Base-by-base conservation (phyloP, 495 filamentous ascomycete genomes). In the Chaetomium fimeti region DNA sequence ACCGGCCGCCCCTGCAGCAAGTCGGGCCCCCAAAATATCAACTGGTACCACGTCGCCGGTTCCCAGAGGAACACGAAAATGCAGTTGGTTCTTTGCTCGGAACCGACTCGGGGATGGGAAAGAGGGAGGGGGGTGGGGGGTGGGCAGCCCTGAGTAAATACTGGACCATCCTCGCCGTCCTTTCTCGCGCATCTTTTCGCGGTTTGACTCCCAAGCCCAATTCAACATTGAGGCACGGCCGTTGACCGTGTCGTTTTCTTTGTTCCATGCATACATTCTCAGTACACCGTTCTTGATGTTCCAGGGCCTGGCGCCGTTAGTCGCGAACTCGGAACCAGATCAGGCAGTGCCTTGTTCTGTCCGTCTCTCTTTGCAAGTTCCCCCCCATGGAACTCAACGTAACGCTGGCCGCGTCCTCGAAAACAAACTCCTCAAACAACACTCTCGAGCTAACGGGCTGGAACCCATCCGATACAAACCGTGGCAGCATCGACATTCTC, bases 401-500 rank as follows among this genome's bases (percentile, higher is more conserved):
- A 13, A 56, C 53, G 5, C 4, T 40, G 11, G 6, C 16, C 29
- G 3, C 53, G 12, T n/a, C 18, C 29, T 56, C 53, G 53, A 7
- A 5, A 8, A 38, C 28, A 36, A 38, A 56, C 53, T 49, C 47
- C n/a, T 49, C 47, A 5, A 12, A 28, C 15, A n/a, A 5, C 27
- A 13, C 24, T 18, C 7, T 4, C 40, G 16, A 59, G 24, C 7
- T 59, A 4, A 48, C 42, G 12, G 57, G 57, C 24, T 59, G 57
- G 57, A 29, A 7, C 5, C 25, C 57, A 3, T 47, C 57, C 16
- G 25, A 47, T 27, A 47, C 18, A 2, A 59, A 47, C 25, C 57
- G 68, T 13, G 62, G 65, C 2, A 70, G 28, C 28, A 53, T 62
- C 11, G 65, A 70, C 25, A 67, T 70, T n/a, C 24, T 70, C 20